phyloP scores from a whole-genome alignment of 208 protist genomes.

The Leishmania martiniquensis region DNA sequence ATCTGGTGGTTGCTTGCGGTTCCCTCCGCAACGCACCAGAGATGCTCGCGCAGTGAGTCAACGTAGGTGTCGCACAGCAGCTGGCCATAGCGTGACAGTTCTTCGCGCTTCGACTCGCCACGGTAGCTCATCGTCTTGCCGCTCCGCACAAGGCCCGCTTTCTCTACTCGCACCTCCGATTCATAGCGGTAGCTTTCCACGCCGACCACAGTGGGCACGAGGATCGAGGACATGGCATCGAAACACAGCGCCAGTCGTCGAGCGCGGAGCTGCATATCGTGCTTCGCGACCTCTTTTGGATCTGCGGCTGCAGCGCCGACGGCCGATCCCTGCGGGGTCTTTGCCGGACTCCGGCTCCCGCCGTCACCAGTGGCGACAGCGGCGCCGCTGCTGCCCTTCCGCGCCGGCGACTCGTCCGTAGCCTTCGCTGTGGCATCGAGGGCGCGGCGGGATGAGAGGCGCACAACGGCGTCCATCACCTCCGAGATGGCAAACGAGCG shows the following conservation, averaged over 20 bases:
- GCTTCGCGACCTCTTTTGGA: conserved; percentile 13
- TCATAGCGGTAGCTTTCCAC: conserved; percentile 10
- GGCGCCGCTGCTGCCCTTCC: background rate
- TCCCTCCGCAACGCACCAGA: conserved; percentile 17
- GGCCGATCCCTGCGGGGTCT: background rate
- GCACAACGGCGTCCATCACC: conserved; percentile 69
- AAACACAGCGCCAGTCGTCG: conserved; percentile 53
- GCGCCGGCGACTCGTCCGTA: background rate
- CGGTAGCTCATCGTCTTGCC: conserved; percentile 16
- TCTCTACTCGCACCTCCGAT: conserved; percentile 10
- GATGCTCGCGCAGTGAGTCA: conserved; percentile 56
- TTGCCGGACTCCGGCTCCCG: background rate
- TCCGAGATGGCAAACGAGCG: conserved; percentile 74
- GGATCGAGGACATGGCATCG: conserved; percentile 59
- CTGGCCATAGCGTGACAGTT: conserved; percentile 60
- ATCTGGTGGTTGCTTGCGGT: conserved; percentile 12
- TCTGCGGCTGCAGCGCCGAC: background rate
- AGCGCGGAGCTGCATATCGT: conserved; percentile 16
- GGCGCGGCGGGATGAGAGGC: conserved; percentile 30
- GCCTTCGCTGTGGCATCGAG: conserved; percentile 1
- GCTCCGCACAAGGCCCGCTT: background rate
- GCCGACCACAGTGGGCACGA: conserved; percentile 39
- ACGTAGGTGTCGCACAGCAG: conserved; percentile 81
- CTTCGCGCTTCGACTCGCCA: conserved; percentile 28
- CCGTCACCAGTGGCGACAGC: background rate